Evolutionary conservation across 345 rosid species (phyloP).

Genomic region (Ceriops decandra): DNA sequence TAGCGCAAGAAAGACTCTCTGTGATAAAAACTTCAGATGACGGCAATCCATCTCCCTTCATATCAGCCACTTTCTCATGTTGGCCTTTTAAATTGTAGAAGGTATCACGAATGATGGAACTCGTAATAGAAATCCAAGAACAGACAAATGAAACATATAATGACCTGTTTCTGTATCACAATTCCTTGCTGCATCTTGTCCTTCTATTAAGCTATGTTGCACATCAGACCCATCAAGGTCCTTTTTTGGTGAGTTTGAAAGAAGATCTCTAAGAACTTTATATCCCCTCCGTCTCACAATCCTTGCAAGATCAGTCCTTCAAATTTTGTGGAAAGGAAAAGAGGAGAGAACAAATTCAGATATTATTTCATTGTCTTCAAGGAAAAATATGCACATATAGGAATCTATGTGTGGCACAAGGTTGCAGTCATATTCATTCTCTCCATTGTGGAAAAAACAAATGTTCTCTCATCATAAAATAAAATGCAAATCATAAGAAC

Average conservation of each 20-base stretch:
- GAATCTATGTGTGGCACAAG: not conserved
- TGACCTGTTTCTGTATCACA: conserved; percentile 41
- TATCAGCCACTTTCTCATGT: conserved; percentile 26
- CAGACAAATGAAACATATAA: conserved; percentile 6
- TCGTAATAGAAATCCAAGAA: conserved; percentile 6
- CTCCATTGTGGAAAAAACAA: not conserved
- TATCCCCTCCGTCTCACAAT: conserved; percentile 87
- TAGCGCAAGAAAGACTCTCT: not conserved
- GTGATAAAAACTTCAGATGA: conserved; percentile 14
- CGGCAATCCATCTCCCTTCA: conserved; percentile 21
- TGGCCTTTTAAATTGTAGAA: conserved; percentile 35
- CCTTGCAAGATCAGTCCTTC: conserved; percentile 84
- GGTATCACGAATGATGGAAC: conserved; percentile 16
- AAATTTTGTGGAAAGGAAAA: not conserved
- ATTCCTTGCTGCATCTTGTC: conserved; percentile 16
- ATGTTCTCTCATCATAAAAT: not conserved
- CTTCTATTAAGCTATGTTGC: conserved; percentile 20
- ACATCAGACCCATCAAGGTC: conserved; percentile 22
- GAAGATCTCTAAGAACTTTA: conserved; percentile 57
- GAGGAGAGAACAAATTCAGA: not conserved
- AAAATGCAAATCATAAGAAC: not conserved
- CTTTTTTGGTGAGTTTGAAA: conserved; percentile 35
- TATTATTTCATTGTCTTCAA: not conserved
- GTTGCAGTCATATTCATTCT: not conserved
- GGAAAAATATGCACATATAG: not conserved